A percentile compares a stretch with the other conserved stretches of the same genome.
Conservation (phyloP, 1,284 basidiomycete species). For the Microbotryum scabiosae region DNA sequence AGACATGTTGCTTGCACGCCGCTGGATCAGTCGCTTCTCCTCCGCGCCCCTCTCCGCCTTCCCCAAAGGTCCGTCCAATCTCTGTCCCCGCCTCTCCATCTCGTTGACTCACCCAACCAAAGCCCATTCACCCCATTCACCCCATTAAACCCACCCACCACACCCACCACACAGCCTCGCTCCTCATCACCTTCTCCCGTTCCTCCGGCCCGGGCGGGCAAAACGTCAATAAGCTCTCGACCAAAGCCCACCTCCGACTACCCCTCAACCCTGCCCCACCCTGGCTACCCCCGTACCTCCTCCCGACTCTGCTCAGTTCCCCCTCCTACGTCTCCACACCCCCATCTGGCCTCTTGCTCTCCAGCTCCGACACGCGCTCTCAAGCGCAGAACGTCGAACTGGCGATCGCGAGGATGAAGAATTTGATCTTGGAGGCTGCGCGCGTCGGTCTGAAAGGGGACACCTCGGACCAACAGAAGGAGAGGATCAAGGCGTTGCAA, state of each 20-base stretch:
- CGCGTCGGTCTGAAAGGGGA: slow-evolving; percentile 19
- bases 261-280: slow-evolving; percentile 5
- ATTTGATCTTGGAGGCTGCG: slow-evolving; percentile 18
- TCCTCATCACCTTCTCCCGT: slow-evolving; percentile 26
- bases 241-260: slow-evolving; percentile 31
- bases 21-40: too few relatives aligned
- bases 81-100: too few relatives aligned
- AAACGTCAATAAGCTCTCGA: slow-evolving; percentile 35
- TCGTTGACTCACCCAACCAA: too few relatives aligned
- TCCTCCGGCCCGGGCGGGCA: slow-evolving; percentile 34
- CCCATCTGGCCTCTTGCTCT: slow-evolving; percentile 18
- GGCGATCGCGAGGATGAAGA: slow-evolving; percentile 20
- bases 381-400: slow-evolving; percentile 20
- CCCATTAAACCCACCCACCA: too few relatives aligned
- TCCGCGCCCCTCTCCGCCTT: too few relatives aligned
- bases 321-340: slow-evolving; percentile 16
- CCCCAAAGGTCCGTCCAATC: too few relatives aligned
- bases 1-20: too few relatives aligned
- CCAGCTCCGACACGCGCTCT: slow-evolving; percentile 12
- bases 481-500: slow-evolving; percentile 12
- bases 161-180: slow-evolving; percentile 14
- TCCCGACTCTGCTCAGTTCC: slow-evolving; percentile 9
- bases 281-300: slow-evolving; percentile 18
- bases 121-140: too few relatives aligned
- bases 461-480: slow-evolving; percentile 20